These are phyloP conservation scores for Aureoboletus auriporus DNA, from an alignment of 768 basidiomycete genomes.

Conservation along the genomic window DNA sequence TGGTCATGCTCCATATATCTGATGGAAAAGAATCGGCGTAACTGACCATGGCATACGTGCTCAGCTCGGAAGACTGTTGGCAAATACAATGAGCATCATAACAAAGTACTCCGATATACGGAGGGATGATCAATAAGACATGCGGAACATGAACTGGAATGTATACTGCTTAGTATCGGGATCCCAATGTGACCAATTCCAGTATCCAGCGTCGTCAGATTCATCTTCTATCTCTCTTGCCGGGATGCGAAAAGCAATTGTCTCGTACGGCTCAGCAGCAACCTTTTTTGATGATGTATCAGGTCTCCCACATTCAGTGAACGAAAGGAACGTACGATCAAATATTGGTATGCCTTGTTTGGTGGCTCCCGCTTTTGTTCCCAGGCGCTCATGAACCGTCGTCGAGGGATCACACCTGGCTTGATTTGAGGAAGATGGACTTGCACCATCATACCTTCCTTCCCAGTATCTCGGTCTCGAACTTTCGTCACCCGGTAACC, in stretches of 20 bases:
- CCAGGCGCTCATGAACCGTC: slow-evolving; percentile 96
- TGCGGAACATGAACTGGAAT: slow-evolving; percentile 95
- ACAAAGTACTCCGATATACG: slow-evolving; percentile 2
- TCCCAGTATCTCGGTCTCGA: slow-evolving; percentile 82
- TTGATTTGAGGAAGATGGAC: slow-evolving; percentile 95
- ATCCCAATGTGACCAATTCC: slow-evolving; percentile 99
- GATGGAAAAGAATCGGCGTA: no score
- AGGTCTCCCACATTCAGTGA: slow-evolving; percentile 19
- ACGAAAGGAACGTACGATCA: slow-evolving; percentile 65
- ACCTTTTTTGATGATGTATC: slow-evolving; percentile 59
- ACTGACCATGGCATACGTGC: no score
- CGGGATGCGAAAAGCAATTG: slow-evolving; percentile 98
- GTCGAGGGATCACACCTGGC: slow-evolving; percentile 73
- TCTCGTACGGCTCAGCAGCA: slow-evolving; percentile 99
- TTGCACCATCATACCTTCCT: slow-evolving; percentile 97
- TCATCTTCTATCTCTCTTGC: slow-evolving; percentile 97
- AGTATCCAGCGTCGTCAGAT: slow-evolving; percentile 82
- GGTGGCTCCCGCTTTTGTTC: slow-evolving; percentile 95
- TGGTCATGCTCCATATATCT: no score
- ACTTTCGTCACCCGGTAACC: slow-evolving; percentile 97
- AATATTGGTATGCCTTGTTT: slow-evolving; percentile 95
- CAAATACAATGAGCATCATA: not conserved
- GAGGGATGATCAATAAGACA: slow-evolving; percentile 33
- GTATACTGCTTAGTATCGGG: slow-evolving; percentile 98
- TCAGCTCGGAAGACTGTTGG: no score